Evolutionary conservation across 495 filamentous ascomycete genomes (phyloP).

Genomic region (Talaromyces proteolyticus): DNA sequence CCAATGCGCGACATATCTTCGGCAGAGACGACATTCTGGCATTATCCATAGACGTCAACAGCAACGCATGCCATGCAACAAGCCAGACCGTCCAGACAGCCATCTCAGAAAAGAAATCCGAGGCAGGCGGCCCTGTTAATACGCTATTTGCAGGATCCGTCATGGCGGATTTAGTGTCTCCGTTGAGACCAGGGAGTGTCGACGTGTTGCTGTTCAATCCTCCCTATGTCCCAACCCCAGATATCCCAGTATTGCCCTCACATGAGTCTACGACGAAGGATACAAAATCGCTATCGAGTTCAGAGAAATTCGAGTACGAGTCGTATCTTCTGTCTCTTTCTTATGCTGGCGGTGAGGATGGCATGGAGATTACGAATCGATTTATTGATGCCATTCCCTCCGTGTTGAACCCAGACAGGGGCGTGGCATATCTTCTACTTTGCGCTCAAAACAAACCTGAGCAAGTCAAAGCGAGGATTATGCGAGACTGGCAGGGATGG

Average conservation of each 20-base stretch:
- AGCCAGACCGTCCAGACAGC: conserved; percentile 55
- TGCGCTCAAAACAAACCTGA: conserved; percentile 83
- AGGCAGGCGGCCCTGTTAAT: no score
- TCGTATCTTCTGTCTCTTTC: conserved; percentile 79
- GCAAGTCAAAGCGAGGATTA: conserved; percentile 61
- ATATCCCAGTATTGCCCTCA: conserved; percentile 50
- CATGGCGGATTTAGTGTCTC: conserved; percentile 57
- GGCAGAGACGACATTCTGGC: conserved; percentile 64
- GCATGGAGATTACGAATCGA: conserved; percentile 87
- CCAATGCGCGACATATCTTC: conserved; percentile 67
- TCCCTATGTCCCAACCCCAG: conserved; percentile 83
- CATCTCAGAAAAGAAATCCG: conserved; percentile 23
- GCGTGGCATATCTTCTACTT: conserved; percentile 83
- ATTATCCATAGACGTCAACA: conserved; percentile 76
- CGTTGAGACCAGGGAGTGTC: conserved; percentile 49
- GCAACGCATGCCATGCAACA: conserved; percentile 68
- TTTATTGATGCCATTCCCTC: conserved; percentile 61
- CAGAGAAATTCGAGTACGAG: conserved; percentile 55
- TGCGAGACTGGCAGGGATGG: conserved; percentile 55
- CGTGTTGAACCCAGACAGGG: conserved; percentile 53
- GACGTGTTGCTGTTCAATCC: conserved; percentile 95
- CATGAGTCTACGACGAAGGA: conserved; percentile 13
- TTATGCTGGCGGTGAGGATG: conserved; percentile 82
- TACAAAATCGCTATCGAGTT: conserved; percentile 15
- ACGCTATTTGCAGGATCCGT: conserved; percentile 44